Conservation (phyloP, 257 asterid genomes). For the Ilex aquifolium region DNA sequence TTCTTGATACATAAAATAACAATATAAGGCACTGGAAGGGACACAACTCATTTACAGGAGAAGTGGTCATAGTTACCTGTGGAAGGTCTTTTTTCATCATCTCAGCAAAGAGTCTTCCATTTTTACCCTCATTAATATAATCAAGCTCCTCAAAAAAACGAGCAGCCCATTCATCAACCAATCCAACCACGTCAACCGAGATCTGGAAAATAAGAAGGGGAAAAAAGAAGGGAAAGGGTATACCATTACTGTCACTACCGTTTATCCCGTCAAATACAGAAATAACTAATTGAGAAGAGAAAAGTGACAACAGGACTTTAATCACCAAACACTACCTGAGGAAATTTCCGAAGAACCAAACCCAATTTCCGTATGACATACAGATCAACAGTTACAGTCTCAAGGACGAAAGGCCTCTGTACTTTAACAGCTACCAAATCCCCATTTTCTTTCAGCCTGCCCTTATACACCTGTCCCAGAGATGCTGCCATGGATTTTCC, state of each 20-base stretch:
- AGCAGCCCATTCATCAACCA: constrained; percentile 99
- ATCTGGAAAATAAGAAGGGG: constrained; percentile 32
- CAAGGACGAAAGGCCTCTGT: constrained; percentile 98
- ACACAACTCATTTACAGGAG: not conserved
- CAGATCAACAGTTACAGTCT: constrained; percentile 94
- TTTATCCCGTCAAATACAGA: not conserved
- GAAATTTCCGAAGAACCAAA: constrained; percentile 84
- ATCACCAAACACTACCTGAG: constrained; percentile 51
- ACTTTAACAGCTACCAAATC: constrained; percentile 97
- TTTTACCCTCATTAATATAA: constrained; percentile 93
- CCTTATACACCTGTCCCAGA: constrained; percentile 98
- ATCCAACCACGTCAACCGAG: constrained; percentile 89
- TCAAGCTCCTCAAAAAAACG: constrained; percentile 99
- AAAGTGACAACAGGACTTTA: not conserved
- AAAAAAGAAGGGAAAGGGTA: constrained; percentile 6
- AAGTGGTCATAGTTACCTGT: constrained; percentile 44
- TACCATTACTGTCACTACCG: not conserved
- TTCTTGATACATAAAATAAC: too few species aligned
- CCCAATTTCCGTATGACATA: constrained; percentile 84
- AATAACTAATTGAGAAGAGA: not conserved
- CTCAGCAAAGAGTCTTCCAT: constrained; percentile 89
- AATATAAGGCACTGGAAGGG: not conserved
- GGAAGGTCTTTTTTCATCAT: constrained; percentile 99
- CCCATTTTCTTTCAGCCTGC: constrained; percentile 90
- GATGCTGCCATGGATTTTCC: constrained; percentile 67